Evolutionary conservation across 495 filamentous ascomycete genomes (phyloP), one percentile per base, ranked within the genome.

Genomic region (Penicillium riverlandense): DNA sequence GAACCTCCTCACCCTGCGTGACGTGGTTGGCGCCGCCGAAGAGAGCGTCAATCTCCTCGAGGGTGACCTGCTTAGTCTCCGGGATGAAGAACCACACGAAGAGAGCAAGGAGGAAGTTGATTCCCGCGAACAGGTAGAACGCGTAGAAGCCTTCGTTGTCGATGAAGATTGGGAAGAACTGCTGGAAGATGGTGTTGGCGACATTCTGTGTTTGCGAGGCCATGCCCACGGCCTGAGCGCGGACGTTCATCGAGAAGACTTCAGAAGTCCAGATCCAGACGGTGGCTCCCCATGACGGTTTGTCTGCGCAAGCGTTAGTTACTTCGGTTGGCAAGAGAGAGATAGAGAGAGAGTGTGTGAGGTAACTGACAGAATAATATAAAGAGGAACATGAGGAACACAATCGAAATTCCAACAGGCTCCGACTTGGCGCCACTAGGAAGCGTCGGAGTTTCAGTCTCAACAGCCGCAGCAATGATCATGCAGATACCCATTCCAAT

Each of bases 71-170:
- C 67, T 86, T 87, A 2, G 83, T 88, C 68, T 88, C 84, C 0
- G 83, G 84, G 29, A 89, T 76, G 44, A 82, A 80, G 66, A 84
- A 86, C 68, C 67, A 87, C 34, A 88, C 76, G 47, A 88, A 90
- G n/a, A 69, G 65, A 1, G 81, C 81, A 16, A 80, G 67, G n/a
- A 78, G 43, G 46, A 78, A 60, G 49, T 82, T 80, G 38, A 75
- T 70, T 9, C 70, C 68, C 0, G 67, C 71, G 45, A 76, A 74
- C 54, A 76, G 63, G 54, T 74, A 74, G 48, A 74, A 76, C 0
- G 68, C 67, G 45, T 70, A 72, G 52, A 81, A 73, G 15, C 77
- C 77, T 33, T 65, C 58, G 54, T 80, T 75, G 27, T 72, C 60
- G 22, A 80, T 67, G 65, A 84, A 84, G 16, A 69, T 77, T 11